Percentiles rank a stretch among this genome's conserved stretches.
phyloP scores from a whole-genome alignment of 257 asterid genomes.

The Nicotiana tomentosiformis region DNA sequence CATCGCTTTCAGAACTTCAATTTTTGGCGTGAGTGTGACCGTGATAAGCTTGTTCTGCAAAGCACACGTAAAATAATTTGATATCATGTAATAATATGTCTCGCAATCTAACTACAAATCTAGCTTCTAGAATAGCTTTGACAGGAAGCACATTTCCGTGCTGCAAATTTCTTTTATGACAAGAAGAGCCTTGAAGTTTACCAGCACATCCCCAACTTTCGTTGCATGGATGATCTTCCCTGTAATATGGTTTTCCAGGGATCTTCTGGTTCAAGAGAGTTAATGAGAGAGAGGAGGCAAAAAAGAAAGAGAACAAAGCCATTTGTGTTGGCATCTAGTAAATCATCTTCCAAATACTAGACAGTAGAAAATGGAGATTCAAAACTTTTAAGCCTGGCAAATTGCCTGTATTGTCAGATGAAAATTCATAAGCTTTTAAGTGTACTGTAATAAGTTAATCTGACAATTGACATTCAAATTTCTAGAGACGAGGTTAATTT shows the following conservation, averaged over 20 bases:
- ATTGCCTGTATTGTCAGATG: too few relatives aligned
- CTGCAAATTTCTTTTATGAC: neutral
- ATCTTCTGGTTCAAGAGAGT: constrained; percentile 49
- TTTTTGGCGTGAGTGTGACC: constrained; percentile 44
- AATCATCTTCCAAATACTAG: neutral
- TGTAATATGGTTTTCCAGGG: constrained; percentile 82
- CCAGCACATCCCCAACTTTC: constrained; percentile 71
- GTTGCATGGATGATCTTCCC: constrained; percentile 83
- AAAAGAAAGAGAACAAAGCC: neutral
- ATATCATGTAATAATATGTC: neutral
- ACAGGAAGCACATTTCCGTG: too few relatives aligned
- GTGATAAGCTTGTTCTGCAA: constrained; percentile 77
- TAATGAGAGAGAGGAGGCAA: neutral
- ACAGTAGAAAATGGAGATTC: neutral
- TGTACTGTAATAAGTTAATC: too few relatives aligned
- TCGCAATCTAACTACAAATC: too few relatives aligned
- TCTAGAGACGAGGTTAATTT: too few relatives aligned
- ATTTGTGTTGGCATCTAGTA: too few relatives aligned
- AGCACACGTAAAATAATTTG: neutral
- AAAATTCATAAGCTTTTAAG: too few relatives aligned
- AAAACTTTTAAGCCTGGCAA: neutral
- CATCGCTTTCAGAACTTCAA: constrained; percentile 81
- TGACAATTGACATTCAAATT: too few relatives aligned
- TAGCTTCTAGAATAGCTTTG: too few relatives aligned
- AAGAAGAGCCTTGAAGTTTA: constrained; percentile 11